phyloP scores from a whole-genome alignment of 78 protist genomes.

The Goniomonas avonlea region DNA sequence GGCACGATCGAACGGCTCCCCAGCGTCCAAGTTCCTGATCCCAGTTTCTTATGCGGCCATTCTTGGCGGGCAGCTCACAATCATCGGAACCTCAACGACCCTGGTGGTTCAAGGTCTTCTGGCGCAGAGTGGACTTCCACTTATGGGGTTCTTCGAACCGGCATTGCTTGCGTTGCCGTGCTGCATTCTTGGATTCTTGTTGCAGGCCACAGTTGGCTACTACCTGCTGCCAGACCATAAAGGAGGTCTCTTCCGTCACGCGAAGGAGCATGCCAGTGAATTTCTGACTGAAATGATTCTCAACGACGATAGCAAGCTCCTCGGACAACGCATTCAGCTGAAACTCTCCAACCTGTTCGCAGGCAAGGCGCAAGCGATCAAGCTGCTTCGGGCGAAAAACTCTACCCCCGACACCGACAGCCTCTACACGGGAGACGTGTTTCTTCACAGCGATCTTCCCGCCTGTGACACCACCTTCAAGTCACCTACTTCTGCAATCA shows the following conservation, averaged over 20 bases:
- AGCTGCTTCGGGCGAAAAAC: too few relatives aligned
- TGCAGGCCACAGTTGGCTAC: neutral
- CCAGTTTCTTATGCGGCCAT: conserved; percentile 32
- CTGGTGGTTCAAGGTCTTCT: conserved; percentile 34
- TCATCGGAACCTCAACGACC: conserved; percentile 41
- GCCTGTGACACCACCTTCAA: too few relatives aligned
- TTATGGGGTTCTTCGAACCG: conserved; percentile 1
- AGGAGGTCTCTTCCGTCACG: neutral
- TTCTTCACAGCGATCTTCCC: too few relatives aligned
- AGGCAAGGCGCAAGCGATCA: too few relatives aligned
- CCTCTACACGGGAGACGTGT: too few relatives aligned
- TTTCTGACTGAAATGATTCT: neutral
- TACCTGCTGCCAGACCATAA: neutral
- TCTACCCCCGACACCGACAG: too few relatives aligned
- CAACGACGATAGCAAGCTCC: too few relatives aligned
- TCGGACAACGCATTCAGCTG: too few relatives aligned
- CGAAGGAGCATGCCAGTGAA: neutral
- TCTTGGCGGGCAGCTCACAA: conserved; percentile 31
- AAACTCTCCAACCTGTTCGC: too few relatives aligned
- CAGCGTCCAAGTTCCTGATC: conserved; percentile 14
- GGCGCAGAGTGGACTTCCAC: neutral
- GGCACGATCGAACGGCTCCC: neutral
- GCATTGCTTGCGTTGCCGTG: neutral
- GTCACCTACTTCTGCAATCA: too few relatives aligned
- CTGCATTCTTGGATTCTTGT: neutral